phyloP scores from a whole-genome alignment of 2,329 filamentous ascomycete genomes.

The Elsinoe batatas region DNA sequence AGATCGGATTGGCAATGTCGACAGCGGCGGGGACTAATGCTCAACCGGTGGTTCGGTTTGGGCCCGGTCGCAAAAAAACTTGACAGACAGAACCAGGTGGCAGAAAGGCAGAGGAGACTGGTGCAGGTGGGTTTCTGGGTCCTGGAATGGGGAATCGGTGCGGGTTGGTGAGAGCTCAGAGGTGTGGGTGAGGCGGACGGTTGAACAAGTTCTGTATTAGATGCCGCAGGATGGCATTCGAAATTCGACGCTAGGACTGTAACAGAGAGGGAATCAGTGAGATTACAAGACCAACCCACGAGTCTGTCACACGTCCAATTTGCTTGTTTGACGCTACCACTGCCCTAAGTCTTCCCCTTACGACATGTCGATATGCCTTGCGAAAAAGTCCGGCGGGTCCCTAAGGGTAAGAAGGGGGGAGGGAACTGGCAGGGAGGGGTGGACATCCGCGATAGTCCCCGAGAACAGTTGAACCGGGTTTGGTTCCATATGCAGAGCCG shows the following conservation, averaged over 20 bases:
- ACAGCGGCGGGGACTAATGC: conserved; percentile 7
- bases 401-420: not conserved
- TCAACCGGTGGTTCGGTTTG: conserved; percentile 6
- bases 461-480: conserved; percentile 4
- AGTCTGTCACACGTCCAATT: conserved; percentile 11
- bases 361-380: conserved; percentile 2
- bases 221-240: conserved; percentile 1
- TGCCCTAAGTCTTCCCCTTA: not conserved
- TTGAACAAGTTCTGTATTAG: conserved; percentile 2
- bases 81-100: not conserved
- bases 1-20: conserved; percentile 1
- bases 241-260: not conserved
- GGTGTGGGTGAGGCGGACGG: conserved; percentile 1
- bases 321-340: conserved; percentile 10
- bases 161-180: not conserved
- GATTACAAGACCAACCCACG: not conserved
- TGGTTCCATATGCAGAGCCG: not conserved
- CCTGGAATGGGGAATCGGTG: conserved; percentile 3
- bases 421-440: not conserved
- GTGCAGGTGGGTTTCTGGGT: not conserved
- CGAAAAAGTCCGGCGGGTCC: conserved; percentile 6
- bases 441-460: conserved; percentile 2
- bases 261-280: not conserved
- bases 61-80: not conserved
- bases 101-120: not conserved